These are phyloP conservation scores for Isochrysis galbana DNA, from an alignment of 78 protist genomes.

Conservation along the genomic window DNA sequence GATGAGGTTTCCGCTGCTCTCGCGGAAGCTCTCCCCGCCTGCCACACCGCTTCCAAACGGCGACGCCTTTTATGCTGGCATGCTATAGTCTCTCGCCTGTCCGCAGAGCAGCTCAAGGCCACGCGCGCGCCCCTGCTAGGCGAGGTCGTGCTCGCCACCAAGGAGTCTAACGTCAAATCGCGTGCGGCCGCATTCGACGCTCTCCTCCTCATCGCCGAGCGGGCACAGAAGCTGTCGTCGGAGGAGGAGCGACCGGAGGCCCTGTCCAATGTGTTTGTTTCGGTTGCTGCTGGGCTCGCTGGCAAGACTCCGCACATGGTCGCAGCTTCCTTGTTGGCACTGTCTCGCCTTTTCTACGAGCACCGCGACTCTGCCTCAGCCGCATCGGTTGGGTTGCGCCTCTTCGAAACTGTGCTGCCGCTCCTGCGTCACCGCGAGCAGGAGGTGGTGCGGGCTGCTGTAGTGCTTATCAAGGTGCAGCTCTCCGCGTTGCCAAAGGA, in stretches of 20 bases:
- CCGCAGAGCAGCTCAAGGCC: background rate
- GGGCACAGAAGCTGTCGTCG: background rate
- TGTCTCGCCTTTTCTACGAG: background rate
- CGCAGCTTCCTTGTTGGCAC: background rate
- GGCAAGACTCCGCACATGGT: background rate
- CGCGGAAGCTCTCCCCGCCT: background rate
- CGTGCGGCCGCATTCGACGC: constrained; percentile 8
- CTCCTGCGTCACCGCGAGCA: background rate
- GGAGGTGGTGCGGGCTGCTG: background rate
- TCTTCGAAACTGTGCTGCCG: background rate
- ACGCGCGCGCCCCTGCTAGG: background rate
- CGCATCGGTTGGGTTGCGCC: background rate
- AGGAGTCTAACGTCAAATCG: background rate
- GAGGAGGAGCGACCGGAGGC: background rate
- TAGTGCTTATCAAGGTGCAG: background rate
- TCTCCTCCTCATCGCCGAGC: background rate
- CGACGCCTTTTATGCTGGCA: background rate
- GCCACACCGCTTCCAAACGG: background rate
- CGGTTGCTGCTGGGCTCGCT: background rate
- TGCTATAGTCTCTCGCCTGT: background rate
- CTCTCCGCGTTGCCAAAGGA: background rate
- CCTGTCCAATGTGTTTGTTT: background rate
- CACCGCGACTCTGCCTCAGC: background rate
- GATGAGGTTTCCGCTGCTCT: background rate
- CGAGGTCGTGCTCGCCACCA: constrained; percentile 11